Evolutionary conservation across 441 rosid species (phyloP).

Genomic region (Pelargonium citronellum): DNA sequence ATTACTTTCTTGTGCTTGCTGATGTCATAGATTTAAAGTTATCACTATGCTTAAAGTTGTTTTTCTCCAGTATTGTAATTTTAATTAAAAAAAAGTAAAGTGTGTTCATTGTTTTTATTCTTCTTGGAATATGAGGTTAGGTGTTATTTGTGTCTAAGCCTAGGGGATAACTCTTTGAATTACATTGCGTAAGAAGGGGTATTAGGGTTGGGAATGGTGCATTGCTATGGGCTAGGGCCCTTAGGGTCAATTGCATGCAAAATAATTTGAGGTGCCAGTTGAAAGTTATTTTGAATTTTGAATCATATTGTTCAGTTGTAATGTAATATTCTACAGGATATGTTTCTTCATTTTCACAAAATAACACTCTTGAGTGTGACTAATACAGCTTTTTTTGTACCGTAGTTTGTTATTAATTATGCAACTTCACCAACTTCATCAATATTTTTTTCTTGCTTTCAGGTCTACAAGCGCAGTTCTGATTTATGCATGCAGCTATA

Average conservation of each 20-base stretch:
- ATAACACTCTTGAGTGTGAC: conserved; percentile 3
- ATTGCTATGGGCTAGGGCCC: background rate
- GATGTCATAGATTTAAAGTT: background rate
- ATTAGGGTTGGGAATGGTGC: background rate
- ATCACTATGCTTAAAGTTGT: background rate
- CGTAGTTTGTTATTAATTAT: background rate
- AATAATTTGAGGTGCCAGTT: background rate
- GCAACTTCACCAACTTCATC: conserved; percentile 7
- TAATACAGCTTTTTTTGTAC: background rate
- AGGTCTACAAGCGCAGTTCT: conserved; percentile 83
- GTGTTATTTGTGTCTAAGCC: background rate
- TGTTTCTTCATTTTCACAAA: background rate
- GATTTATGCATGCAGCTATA: conserved; percentile 76
- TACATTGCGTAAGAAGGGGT: background rate
- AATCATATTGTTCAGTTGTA: background rate
- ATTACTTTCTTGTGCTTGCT: background rate
- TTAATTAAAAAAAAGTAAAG: background rate
- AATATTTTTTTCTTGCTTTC: conserved; percentile 19
- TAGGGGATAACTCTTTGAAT: background rate
- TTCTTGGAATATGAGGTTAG: background rate
- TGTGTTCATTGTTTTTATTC: background rate
- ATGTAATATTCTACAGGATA: background rate
- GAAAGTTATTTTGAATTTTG: background rate
- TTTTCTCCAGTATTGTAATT: background rate
- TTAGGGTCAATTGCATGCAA: background rate